These are phyloP conservation scores for Mycosphaerella sp. DNA, from an alignment of 2,329 filamentous ascomycete species.

Conservation along the genomic window DNA sequence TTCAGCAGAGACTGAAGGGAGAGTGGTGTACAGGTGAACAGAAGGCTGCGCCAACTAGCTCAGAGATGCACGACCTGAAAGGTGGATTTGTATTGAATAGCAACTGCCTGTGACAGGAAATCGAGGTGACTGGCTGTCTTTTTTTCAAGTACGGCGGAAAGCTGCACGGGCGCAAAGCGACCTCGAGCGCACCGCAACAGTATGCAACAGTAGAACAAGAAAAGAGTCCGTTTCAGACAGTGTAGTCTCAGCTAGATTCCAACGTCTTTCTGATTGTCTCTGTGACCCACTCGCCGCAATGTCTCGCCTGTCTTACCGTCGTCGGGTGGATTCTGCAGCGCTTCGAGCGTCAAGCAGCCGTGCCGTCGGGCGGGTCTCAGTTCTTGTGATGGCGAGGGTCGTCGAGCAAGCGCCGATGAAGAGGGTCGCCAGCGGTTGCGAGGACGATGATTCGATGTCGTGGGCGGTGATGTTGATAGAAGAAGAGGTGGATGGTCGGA, in stretches of 20 bases:
- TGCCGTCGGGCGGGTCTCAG: conserved; percentile 1
- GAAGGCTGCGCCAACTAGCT: conserved; percentile 21
- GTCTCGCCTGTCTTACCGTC: conserved; percentile 12
- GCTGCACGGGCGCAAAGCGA: conserved; percentile 15
- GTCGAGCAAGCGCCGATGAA: not conserved
- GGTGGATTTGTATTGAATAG: conserved; percentile 29
- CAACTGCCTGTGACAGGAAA: conserved; percentile 28
- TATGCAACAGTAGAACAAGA: conserved; percentile 5
- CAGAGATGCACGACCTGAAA: conserved; percentile 25
- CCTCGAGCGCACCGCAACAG: conserved; percentile 16
- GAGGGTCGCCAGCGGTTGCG: not conserved
- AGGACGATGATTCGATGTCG: not conserved
- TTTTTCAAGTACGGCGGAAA: conserved; percentile 13
- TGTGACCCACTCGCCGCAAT: conserved; percentile 8
- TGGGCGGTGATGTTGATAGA: not conserved
- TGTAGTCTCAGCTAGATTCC: conserved; percentile 3
- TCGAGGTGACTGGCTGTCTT: conserved; percentile 10
- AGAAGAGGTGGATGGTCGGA: not conserved
- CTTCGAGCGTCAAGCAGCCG: conserved; percentile 10
- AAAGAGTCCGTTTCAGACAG: not conserved
- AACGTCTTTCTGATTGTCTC: conserved; percentile 8
- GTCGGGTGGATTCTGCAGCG: not conserved
- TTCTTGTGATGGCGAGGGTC: not conserved
- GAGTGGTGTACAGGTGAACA: conserved; percentile 27
- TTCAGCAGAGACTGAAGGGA: conserved; percentile 13